Percentiles rank a stretch among this genome's conserved stretches.
phyloP scores from a whole-genome alignment of 2,329 filamentous ascomycete species.

The Pseudogymnoascus sp. region DNA sequence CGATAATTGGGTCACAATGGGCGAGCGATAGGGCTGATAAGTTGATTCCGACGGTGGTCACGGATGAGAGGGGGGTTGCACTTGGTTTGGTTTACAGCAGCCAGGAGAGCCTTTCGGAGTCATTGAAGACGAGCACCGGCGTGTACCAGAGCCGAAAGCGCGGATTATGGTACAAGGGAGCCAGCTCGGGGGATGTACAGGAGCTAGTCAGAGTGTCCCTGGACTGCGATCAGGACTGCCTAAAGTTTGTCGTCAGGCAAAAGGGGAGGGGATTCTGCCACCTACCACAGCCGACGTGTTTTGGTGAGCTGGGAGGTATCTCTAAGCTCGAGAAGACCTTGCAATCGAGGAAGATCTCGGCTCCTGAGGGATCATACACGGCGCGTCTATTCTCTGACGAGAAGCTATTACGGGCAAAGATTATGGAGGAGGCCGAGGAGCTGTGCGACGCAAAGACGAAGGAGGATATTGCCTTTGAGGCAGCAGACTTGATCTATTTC shows the following conservation, averaged over 20 bases:
- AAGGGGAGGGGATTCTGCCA: slow-evolving; percentile 90
- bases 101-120: slow-evolving; percentile 79
- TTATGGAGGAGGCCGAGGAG: slow-evolving; percentile 97
- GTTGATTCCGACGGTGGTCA: slow-evolving; percentile 82
- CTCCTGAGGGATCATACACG: slow-evolving; percentile 87
- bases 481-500: slow-evolving; percentile 93
- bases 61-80: slow-evolving; percentile 75
- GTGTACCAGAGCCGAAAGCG: slow-evolving; percentile 96
- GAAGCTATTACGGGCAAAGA: slow-evolving; percentile 85
- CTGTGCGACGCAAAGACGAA: slow-evolving; percentile 78
- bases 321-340: slow-evolving; percentile 82
- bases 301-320: slow-evolving; percentile 75
- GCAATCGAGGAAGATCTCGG: slow-evolving; percentile 68
- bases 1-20: slow-evolving; percentile 66
- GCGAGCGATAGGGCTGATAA: slow-evolving; percentile 76
- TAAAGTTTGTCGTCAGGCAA: slow-evolving; percentile 84
- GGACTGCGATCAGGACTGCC: slow-evolving; percentile 89
- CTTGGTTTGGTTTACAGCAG: slow-evolving; percentile 93
- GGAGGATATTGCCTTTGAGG: slow-evolving; percentile 84
- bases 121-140: slow-evolving; percentile 61
- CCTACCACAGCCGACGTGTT: slow-evolving; percentile 84
- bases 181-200: slow-evolving; percentile 88
- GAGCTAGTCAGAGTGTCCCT: slow-evolving; percentile 75
- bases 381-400: slow-evolving; percentile 85
- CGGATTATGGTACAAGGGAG: slow-evolving; percentile 93